Evolutionary conservation across 306 rosid genomes (phyloP).

Genomic region (Ceratonia siliqua): DNA sequence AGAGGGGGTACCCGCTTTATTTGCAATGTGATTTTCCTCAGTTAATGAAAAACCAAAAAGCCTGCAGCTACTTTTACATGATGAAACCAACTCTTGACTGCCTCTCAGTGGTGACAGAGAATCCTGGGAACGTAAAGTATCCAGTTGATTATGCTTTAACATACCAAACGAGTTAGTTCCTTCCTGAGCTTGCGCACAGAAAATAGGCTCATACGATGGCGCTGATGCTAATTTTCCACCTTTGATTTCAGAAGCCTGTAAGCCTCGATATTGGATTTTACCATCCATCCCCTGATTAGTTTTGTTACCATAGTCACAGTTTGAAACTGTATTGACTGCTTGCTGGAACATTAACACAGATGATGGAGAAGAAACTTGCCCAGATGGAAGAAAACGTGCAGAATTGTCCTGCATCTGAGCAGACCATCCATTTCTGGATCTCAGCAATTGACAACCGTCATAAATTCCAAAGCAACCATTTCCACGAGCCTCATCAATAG

Average conservation of each 20-base stretch:
- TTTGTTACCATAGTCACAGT: slow-evolving; percentile 35
- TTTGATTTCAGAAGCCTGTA: slow-evolving; percentile 39
- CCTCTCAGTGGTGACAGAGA: slow-evolving; percentile 42
- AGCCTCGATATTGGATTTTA: slow-evolving; percentile 29
- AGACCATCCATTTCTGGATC: slow-evolving; percentile 68
- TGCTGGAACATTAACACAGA: slow-evolving; percentile 95
- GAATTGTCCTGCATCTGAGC: slow-evolving; percentile 45
- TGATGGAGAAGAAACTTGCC: slow-evolving; percentile 87
- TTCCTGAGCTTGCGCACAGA: slow-evolving; percentile 34
- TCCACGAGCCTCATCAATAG: slow-evolving; percentile 46
- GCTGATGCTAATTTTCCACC: slow-evolving; percentile 40
- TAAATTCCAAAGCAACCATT: slow-evolving; percentile 59
- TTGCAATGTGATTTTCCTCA: slow-evolving; percentile 53
- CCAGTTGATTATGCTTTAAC: slow-evolving; percentile 37
- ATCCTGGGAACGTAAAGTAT: slow-evolving; percentile 30
- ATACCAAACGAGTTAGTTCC: slow-evolving; percentile 29
- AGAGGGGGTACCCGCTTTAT: slow-evolving; percentile 44
- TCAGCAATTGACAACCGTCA: slow-evolving; percentile 56
- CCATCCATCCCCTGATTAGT: slow-evolving; percentile 39
- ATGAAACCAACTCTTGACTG: slow-evolving; percentile 52
- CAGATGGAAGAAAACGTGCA: slow-evolving; percentile 46
- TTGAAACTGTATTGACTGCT: slow-evolving; percentile 54
- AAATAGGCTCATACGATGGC: slow-evolving; percentile 30
- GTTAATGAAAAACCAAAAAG: slow-evolving; percentile 92
- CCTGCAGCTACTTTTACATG: slow-evolving; percentile 79